Conservation (phyloP, 2,329 filamentous ascomycete genomes). For the Arthrobotrys iridis region DNA sequence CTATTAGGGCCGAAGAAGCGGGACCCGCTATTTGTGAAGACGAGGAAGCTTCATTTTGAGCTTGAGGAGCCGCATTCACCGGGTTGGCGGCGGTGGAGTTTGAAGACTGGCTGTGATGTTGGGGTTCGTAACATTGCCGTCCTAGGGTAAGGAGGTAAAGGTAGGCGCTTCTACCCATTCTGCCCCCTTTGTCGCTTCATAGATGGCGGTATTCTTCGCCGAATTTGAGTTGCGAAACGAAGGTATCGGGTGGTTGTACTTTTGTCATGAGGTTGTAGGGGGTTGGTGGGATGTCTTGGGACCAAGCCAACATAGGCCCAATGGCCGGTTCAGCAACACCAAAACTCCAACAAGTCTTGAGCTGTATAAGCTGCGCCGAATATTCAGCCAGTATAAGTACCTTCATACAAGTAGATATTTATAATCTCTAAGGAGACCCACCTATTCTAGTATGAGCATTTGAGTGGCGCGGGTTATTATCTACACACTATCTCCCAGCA, state of each 20-base stretch:
- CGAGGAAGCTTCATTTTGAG: slow-evolving; percentile 16
- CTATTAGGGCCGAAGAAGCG: background rate
- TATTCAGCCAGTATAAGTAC: no score
- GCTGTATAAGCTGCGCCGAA: background rate
- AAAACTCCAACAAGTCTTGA: background rate
- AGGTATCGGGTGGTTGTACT: background rate
- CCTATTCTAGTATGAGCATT: no score
- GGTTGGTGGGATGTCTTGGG: background rate
- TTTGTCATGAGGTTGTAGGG: background rate
- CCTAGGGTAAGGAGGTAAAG: slow-evolving; percentile 51
- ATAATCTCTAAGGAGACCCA: no score
- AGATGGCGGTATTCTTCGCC: background rate
- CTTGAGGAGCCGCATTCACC: background rate
- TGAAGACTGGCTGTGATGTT: slow-evolving; percentile 15
- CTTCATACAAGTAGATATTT: no score
- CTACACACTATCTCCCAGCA: no score
- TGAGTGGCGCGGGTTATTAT: no score
- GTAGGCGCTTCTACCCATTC: slow-evolving; percentile 53
- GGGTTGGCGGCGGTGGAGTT: background rate
- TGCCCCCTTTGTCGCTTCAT: slow-evolving; percentile 11
- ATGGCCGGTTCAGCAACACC: background rate
- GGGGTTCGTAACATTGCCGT: slow-evolving; percentile 50
- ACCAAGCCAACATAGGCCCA: no score
- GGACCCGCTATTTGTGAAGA: background rate
- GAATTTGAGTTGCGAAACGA: background rate